Evolutionary conservation across 257 asterid genomes (phyloP).

Genomic region (Solanum rostratum): DNA sequence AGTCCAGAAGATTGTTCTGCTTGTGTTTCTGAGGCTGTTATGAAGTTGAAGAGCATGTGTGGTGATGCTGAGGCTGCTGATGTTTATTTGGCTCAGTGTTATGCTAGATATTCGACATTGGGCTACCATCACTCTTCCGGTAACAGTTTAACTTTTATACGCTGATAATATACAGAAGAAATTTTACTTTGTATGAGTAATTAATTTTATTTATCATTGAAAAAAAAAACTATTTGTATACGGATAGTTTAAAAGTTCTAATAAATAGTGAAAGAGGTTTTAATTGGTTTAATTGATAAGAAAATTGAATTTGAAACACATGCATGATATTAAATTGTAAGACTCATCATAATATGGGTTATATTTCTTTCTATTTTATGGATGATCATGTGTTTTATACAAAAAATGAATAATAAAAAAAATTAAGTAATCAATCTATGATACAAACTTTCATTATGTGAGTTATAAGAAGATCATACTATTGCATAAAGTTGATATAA

Average conservation of each 20-base stretch:
- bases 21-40: constrained; percentile 24
- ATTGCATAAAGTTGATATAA: neutral
- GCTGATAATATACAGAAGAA: neutral
- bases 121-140: constrained; percentile 26
- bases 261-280: neutral
- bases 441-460: neutral
- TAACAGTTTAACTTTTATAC: neutral
- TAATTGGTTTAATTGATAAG: neutral
- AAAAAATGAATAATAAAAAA: neutral
- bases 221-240: neutral
- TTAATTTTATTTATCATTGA: neutral
- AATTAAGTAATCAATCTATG: neutral
- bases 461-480: neutral
- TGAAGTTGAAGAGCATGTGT: constrained; percentile 23
- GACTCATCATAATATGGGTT: neutral
- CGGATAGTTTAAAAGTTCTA: neutral
- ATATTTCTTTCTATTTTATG: neutral
- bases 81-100: constrained; percentile 32
- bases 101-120: constrained; percentile 34
- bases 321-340: neutral
- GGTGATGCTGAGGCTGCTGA: constrained; percentile 30
- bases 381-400: neutral
- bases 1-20: constrained; percentile 19
- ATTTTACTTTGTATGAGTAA: neutral
- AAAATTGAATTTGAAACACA: neutral